These are phyloP conservation scores for Mrakia hoshinonis DNA, from an alignment of 768 basidiomycete genomes.

Conservation along the genomic window DNA sequence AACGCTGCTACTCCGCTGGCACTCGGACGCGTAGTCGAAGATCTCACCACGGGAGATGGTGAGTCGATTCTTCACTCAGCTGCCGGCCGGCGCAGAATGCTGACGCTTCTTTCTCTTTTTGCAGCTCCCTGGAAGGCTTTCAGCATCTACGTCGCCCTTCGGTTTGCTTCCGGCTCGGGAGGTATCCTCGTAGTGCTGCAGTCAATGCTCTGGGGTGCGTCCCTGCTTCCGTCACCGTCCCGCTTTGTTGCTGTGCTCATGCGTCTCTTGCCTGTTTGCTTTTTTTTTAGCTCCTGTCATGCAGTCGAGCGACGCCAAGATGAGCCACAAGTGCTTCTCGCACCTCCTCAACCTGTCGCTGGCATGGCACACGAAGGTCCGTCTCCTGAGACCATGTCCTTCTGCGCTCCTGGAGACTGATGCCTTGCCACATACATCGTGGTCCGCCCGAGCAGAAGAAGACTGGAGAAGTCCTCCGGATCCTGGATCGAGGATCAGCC, in stretches of 20 bases:
- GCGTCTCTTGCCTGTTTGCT: background rate
- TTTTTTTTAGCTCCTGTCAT: slow-evolving; percentile 55
- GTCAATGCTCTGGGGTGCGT: slow-evolving; percentile 30
- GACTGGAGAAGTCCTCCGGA: slow-evolving; percentile 75
- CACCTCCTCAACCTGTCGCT: slow-evolving; percentile 80
- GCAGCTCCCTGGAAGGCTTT: slow-evolving; percentile 1
- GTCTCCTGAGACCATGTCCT: no score
- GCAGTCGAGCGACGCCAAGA: slow-evolving; percentile 61
- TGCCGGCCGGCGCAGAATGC: background rate
- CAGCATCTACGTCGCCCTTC: slow-evolving; percentile 24
- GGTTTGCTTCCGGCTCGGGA: background rate
- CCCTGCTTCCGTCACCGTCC: slow-evolving; percentile 19
- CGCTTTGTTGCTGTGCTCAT: background rate
- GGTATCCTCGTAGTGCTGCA: slow-evolving; percentile 7
- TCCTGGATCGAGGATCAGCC: slow-evolving; percentile 59
- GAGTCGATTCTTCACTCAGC: background rate
- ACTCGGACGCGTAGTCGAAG: slow-evolving; percentile 55
- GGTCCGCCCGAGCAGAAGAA: slow-evolving; percentile 47
- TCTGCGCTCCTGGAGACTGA: no score
- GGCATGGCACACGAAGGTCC: slow-evolving; percentile 59
- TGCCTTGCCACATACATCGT: no score
- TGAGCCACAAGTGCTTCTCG: slow-evolving; percentile 76
- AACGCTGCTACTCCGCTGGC: slow-evolving; percentile 63
- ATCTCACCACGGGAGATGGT: slow-evolving; percentile 29
- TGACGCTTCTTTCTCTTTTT: slow-evolving; percentile 60